A percentile compares a stretch with the other conserved stretches of the same genome.
Conservation (phyloP, 495 filamentous ascomycete genomes). For the Sphaerosporella brunnea region DNA sequence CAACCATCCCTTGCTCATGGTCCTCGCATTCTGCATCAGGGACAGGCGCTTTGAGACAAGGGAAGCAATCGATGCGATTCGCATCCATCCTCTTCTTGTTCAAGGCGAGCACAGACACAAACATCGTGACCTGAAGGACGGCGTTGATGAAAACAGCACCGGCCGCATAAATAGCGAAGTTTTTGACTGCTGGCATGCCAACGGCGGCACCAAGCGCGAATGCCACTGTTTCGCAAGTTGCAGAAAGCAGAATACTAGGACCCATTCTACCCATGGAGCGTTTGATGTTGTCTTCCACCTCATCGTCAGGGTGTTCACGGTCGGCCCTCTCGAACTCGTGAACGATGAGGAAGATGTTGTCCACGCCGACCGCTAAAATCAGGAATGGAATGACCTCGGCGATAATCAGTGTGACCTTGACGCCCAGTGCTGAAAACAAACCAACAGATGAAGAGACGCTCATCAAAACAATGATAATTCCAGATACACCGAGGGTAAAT, state of each 20-base stretch:
- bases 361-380: slow-evolving; percentile 85
- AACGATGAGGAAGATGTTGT: slow-evolving; percentile 97
- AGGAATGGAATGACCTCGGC: slow-evolving; percentile 97
- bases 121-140: slow-evolving; percentile 86
- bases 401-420: slow-evolving; percentile 92
- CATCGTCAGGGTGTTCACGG: slow-evolving; percentile 65
- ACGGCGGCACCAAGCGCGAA: slow-evolving; percentile 87
- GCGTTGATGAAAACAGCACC: slow-evolving; percentile 96
- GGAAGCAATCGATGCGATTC: slow-evolving; percentile 79
- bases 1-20: background rate
- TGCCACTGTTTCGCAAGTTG: slow-evolving; percentile 76
- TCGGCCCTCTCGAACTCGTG: slow-evolving; percentile 96
- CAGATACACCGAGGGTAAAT: slow-evolving; percentile 78
- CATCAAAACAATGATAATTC: slow-evolving; percentile 91
- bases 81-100: slow-evolving; percentile 80
- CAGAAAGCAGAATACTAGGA: slow-evolving; percentile 89
- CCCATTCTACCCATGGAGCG: slow-evolving; percentile 84
- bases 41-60: slow-evolving; percentile 45
- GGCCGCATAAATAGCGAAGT: slow-evolving; percentile 91
- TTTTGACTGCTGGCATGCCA: slow-evolving; percentile 91
- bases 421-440: slow-evolving; percentile 68
- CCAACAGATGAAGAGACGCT: slow-evolving; percentile 90
- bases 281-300: slow-evolving; percentile 67
- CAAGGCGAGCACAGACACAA: slow-evolving; percentile 72
- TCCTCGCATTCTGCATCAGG: slow-evolving; percentile 5